Conservation (phyloP, 2,329 filamentous ascomycete genomes). For the Xylariomycetidae sp. region DNA sequence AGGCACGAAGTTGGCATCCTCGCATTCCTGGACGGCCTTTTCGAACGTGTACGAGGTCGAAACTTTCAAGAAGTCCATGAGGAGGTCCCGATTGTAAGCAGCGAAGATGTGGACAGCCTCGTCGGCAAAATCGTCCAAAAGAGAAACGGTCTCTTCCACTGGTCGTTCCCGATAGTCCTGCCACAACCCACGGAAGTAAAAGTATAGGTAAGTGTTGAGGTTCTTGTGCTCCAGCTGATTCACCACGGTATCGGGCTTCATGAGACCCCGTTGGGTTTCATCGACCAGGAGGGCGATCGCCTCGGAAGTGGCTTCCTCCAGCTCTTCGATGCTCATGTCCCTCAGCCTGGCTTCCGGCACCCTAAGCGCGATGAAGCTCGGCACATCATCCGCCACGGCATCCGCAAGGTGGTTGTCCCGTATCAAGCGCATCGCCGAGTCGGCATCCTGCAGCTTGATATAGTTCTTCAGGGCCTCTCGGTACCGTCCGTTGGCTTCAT, state of each 20-base stretch:
- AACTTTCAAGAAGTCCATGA: slow-evolving; percentile 82
- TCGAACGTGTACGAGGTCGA: slow-evolving; percentile 88
- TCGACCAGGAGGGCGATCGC: slow-evolving; percentile 82
- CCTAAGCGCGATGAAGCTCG: slow-evolving; percentile 80
- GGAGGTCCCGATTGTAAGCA: slow-evolving; percentile 67
- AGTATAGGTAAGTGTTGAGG: slow-evolving; percentile 73
- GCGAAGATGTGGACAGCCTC: slow-evolving; percentile 82
- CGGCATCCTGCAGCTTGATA: slow-evolving; percentile 85
- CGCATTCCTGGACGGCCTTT: slow-evolving; percentile 71
- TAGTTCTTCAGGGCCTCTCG: slow-evolving; percentile 84
- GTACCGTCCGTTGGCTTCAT: slow-evolving; percentile 73
- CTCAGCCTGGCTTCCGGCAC: slow-evolving; percentile 66
- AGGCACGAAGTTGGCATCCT: slow-evolving; percentile 72
- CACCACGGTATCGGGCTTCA: slow-evolving; percentile 72
- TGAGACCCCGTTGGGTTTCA: slow-evolving; percentile 83
- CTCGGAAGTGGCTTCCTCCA: slow-evolving; percentile 76
- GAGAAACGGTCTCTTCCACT: slow-evolving; percentile 52
- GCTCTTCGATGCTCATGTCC: slow-evolving; percentile 59
- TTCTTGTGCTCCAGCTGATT: slow-evolving; percentile 65
- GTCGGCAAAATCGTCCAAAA: slow-evolving; percentile 85
- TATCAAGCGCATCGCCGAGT: slow-evolving; percentile 81
- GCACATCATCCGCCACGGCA: slow-evolving; percentile 82
- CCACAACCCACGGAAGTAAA: slow-evolving; percentile 88
- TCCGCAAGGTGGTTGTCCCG: slow-evolving; percentile 85
- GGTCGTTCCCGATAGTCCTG: slow-evolving; percentile 56